Base-by-base conservation (phyloP, 2,329 filamentous ascomycete genomes). In the Penicillium sclerotiorum region DNA sequence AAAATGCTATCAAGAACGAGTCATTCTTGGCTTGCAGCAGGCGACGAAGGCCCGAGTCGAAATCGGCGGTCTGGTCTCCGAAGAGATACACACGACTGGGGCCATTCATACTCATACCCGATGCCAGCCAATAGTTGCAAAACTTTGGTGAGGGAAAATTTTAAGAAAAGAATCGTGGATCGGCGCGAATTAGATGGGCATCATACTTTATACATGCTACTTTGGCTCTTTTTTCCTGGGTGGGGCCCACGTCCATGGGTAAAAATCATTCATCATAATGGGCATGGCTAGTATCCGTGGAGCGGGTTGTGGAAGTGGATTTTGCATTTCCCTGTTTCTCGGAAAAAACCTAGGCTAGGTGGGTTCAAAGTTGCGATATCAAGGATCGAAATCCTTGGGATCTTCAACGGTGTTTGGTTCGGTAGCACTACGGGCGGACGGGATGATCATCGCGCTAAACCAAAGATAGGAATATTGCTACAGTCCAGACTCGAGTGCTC, bases 1-100 rank as follows among this genome's bases (percentile, higher is more conserved):
- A 68, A 56, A 77, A 77, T 5, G 66, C 64, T 9, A 65, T 66
- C 20, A 77, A 53, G 7, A 77, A 50, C 15, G 69, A 69, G 58
- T 75, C 69, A 57, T 73, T 68, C 56, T 75, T 75, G 38, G 67
- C 60, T 50, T 73, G 65, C 44, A 75, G 57, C 37, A 76, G 63
- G 48, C 69, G 69, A 43, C 67, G 69, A 51, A 77, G 70, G 44
- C 71, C 69, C 40, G 68, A 61, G 52, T 73, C 67, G 50, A 72
- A 73, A 56, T 74, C 70, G 50, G 65, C 65, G 49, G 73, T 77
- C 60, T 76, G 73, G 55, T 77, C 74, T 63, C 74, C 74, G 59
- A 77, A 76, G 64, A 77, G 67, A 65, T 74, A 75, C 57, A 74
- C 65, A 41, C 59, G 62, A 54, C 58, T 64, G 50, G 56, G 54